Conservation (phyloP, 768 basidiomycete genomes). For the Mycena vitilis region DNA sequence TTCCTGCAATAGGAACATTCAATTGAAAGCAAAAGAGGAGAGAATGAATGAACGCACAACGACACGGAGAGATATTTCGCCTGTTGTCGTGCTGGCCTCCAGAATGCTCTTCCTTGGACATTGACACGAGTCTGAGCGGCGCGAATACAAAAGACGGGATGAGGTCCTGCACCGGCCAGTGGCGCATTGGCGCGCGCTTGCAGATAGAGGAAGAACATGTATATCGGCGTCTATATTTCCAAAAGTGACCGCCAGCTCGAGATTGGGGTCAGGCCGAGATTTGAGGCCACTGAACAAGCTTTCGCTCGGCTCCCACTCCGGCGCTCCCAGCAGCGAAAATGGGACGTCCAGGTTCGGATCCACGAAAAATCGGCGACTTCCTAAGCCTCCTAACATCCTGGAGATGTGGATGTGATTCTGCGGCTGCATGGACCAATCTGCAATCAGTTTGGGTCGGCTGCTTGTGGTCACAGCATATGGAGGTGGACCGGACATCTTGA, state of each 20-base stretch:
- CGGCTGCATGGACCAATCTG: background rate
- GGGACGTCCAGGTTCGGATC: slow-evolving; percentile 17
- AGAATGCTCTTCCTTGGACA: background rate
- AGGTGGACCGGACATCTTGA: background rate
- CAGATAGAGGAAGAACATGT: slow-evolving; percentile 7
- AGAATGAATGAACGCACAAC: background rate
- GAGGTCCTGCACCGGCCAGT: no score
- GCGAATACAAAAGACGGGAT: background rate
- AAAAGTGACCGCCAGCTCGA: background rate
- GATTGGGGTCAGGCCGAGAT: background rate
- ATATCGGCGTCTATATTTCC: slow-evolving; percentile 2
- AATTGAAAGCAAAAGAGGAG: background rate
- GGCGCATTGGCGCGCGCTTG: background rate
- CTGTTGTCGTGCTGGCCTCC: background rate
- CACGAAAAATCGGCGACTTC: background rate
- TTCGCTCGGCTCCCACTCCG: background rate
- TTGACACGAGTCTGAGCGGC: background rate
- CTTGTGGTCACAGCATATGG: background rate
- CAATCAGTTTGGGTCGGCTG: no score
- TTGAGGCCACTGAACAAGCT: background rate
- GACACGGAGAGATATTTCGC: slow-evolving; percentile 1
- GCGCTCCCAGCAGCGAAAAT: background rate
- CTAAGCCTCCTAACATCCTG: slow-evolving; percentile 1
- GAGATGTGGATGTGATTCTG: slow-evolving; percentile 11
- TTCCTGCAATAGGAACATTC: background rate